Percentiles rank a stretch among this genome's conserved stretches.
Evolutionary conservation across 1,139 yeast species (phyloP).

Genomic region (Taiozyma onychis): DNA sequence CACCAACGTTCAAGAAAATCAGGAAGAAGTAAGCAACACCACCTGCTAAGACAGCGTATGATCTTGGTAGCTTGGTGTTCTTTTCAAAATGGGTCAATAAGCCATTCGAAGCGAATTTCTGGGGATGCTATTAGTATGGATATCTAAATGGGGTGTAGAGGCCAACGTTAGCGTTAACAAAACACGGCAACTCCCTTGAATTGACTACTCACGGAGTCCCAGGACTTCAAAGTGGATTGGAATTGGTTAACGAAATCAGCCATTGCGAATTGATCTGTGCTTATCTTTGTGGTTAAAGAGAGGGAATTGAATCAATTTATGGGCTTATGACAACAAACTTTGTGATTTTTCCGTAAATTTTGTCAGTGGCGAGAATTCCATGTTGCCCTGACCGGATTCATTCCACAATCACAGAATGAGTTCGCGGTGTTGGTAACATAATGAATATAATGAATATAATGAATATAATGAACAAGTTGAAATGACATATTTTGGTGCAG

Average conservation of each 20-base stretch:
- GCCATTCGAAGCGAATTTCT: slow-evolving; percentile 38
- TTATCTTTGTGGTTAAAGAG: not conserved
- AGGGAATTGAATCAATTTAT: too few species aligned
- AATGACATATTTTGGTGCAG: not conserved
- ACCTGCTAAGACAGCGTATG: slow-evolving; percentile 70
- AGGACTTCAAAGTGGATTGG: slow-evolving; percentile 20
- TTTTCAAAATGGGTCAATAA: slow-evolving; percentile 52
- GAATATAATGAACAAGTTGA: too few species aligned
- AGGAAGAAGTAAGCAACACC: slow-evolving; percentile 64
- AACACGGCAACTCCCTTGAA: too few species aligned
- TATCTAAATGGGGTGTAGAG: too few species aligned
- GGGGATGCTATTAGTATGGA: not conserved
- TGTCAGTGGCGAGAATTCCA: not conserved
- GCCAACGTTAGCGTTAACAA: too few species aligned
- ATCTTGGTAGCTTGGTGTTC: slow-evolving; percentile 74
- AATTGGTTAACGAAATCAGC: slow-evolving; percentile 22
- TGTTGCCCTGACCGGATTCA: not conserved
- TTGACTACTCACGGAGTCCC: slow-evolving; percentile 19
- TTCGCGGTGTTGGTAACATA: not conserved
- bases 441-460: too few species aligned
- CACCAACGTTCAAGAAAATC: slow-evolving; percentile 86
- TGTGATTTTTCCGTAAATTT: not conserved
- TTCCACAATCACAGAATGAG: not conserved
- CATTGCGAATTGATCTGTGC: slow-evolving; percentile 10
- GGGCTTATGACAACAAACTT: too few species aligned